Conservation (phyloP, 1,284 basidiomycete species). For the Apiotrichum domesticum region DNA sequence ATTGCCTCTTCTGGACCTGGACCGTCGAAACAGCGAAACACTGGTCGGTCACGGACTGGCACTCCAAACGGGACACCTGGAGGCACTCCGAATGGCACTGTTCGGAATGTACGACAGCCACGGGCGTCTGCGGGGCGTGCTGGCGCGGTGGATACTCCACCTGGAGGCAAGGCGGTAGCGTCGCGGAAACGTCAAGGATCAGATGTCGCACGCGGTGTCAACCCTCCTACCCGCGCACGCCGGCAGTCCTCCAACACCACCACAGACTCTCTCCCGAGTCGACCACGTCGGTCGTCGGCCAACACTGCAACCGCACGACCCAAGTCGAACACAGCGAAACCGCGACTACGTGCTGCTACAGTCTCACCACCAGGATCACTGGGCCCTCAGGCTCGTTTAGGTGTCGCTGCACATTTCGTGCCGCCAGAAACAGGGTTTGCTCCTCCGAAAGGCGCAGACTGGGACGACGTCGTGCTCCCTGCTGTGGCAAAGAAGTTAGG, state of each 20-base stretch:
- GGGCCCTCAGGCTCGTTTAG: constrained; percentile 11
- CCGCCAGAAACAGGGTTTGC: constrained; percentile 38
- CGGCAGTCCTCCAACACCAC: background rate
- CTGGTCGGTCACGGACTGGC: background rate
- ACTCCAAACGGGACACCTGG: no score
- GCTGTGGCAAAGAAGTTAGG: constrained; percentile 78
- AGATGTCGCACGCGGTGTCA: background rate
- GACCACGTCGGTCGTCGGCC: background rate
- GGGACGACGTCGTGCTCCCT: constrained; percentile 56
- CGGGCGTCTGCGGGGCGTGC: background rate
- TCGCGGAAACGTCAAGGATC: constrained; percentile 6
- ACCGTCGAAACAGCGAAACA: background rate
- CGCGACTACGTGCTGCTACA: background rate
- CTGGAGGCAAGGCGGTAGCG: no score
- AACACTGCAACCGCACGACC: background rate
- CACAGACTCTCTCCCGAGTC: background rate
- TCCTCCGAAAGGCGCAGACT: constrained; percentile 44
- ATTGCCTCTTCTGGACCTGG: background rate
- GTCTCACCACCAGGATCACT: background rate
- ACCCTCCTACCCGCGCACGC: background rate
- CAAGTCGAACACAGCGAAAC: background rate
- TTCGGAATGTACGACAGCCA: background rate
- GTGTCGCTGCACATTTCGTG: constrained; percentile 39
- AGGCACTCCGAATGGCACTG: background rate
- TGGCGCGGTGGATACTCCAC: no score